phyloP scores from a whole-genome alignment of 345 rosid genomes.

The Eucalyptus curtisii region DNA sequence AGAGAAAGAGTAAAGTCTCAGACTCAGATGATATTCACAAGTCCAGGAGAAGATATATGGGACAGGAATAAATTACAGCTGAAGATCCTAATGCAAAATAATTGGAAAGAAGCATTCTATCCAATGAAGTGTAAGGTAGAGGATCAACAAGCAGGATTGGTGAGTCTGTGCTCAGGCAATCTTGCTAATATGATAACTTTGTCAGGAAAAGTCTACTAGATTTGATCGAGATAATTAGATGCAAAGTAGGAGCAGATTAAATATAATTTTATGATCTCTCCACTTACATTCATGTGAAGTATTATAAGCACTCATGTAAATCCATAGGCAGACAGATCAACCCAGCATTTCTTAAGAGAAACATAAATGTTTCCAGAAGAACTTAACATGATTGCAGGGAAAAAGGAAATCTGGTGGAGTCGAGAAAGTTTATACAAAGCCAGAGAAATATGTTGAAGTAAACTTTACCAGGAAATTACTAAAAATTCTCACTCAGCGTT shows the following conservation, averaged over 20 bases:
- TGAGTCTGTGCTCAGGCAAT: neutral
- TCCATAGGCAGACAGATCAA: neutral
- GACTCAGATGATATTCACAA: neutral
- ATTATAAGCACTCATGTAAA: neutral
- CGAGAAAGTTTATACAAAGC: neutral
- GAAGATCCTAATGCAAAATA: neutral
- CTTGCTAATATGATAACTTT: neutral
- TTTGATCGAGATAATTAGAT: neutral
- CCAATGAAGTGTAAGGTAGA: neutral
- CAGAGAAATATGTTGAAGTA: neutral
- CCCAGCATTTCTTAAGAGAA: neutral
- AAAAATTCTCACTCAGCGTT: neutral
- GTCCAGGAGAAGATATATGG: neutral
- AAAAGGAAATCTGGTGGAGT: neutral
- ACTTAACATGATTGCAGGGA: neutral
- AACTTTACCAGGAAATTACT: neutral
- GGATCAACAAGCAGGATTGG: neutral
- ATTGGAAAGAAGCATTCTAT: neutral
- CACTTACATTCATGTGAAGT: neutral
- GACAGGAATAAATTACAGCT: neutral
- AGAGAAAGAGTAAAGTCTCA: neutral
- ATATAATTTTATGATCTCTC: neutral
- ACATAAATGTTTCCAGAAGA: neutral
- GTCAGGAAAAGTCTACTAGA: neutral
- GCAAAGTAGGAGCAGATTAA: neutral